Evolutionary conservation across 2,329 filamentous ascomycete species (phyloP), one percentile per base, ranked within the genome.

Genomic region (Acrocalymma vagum): DNA sequence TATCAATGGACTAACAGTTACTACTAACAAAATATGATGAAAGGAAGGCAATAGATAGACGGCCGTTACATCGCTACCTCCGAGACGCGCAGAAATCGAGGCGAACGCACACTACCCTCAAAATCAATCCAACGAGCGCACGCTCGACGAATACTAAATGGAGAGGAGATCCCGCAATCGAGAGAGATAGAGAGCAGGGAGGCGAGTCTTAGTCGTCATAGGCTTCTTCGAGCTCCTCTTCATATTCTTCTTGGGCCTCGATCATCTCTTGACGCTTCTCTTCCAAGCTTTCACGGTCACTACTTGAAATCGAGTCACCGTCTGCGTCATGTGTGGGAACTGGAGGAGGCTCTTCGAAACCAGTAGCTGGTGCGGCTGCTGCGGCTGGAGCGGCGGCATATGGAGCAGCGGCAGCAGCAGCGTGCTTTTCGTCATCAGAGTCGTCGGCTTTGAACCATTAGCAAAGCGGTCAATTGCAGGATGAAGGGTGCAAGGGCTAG

Each of bases 181-280:
- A n/a, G n/a, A n/a, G n/a, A n/a, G n/a, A n/a, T n/a, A n/a, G n/a
- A n/a, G n/a, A n/a, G n/a, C n/a, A n/a, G n/a, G n/a, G n/a, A n/a
- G n/a, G n/a, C n/a, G 27, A 29, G 26, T 16, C 29, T 42, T 48
- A 50, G 34, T 58, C 50, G 17, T 58, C 59, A 24, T 68, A 69
- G 17, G 50, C 52, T 34, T 68, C 65, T 37, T 68, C 49, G n/a
- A 67, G 48, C 48, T 72, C 72, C 57, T 82, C 78, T 31, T 77
- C 65, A 39, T 80, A 79, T 56, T 75, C 75, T 48, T 77, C 67
- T 40, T 78, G 72, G 4, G 76, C 77, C 56, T 83, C 79, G 46
- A 80, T 75, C 4, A 80, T 62, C 38, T 76, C 75, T 60, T 83
- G 72, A 4, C 70, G 60, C 44, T 79, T 78, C 78, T 82, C 53